Conservation (phyloP, 2,329 filamentous ascomycete genomes). For the Xylaria hypoxylon region DNA sequence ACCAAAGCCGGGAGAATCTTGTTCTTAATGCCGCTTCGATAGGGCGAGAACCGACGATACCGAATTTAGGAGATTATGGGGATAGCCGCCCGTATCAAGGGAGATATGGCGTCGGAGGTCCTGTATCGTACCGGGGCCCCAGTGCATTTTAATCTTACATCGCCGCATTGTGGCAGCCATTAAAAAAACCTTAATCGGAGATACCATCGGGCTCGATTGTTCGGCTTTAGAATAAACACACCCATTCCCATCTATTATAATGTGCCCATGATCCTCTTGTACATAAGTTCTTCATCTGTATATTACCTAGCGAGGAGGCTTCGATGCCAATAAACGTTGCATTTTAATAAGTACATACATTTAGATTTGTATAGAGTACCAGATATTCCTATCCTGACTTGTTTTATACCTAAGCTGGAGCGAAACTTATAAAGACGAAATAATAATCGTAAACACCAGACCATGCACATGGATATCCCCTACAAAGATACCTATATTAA, state of each 20-base stretch:
- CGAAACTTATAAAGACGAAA: too few species aligned
- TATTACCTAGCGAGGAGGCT: conserved; percentile 3
- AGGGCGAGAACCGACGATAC: conserved; percentile 53
- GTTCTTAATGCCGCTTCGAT: conserved; percentile 57
- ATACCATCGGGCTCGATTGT: not conserved
- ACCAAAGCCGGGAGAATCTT: conserved; percentile 55
- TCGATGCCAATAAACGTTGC: not conserved
- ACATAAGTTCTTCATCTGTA: conserved; percentile 8
- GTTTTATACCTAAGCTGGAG: too few species aligned
- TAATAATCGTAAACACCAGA: too few species aligned
- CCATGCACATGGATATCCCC: too few species aligned
- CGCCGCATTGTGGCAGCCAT: not conserved
- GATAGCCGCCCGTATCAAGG: conserved; percentile 38
- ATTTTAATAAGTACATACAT: not conserved
- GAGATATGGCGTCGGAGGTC: conserved; percentile 38
- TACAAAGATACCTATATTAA: too few species aligned
- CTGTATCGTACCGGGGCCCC: conserved; percentile 38
- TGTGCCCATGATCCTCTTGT: conserved; percentile 31
- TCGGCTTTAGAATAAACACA: not conserved
- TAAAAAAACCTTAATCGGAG: conserved; percentile 9
- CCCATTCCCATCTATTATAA: conserved; percentile 19
- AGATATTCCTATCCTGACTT: too few species aligned
- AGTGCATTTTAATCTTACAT: conserved; percentile 33
- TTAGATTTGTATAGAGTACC: not conserved
- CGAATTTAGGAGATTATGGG: conserved; percentile 43